A percentile compares a stretch with the other conserved stretches of the same genome.
Conservation (phyloP, 2,329 filamentous ascomycete species). For the Meredithiella fracta region DNA sequence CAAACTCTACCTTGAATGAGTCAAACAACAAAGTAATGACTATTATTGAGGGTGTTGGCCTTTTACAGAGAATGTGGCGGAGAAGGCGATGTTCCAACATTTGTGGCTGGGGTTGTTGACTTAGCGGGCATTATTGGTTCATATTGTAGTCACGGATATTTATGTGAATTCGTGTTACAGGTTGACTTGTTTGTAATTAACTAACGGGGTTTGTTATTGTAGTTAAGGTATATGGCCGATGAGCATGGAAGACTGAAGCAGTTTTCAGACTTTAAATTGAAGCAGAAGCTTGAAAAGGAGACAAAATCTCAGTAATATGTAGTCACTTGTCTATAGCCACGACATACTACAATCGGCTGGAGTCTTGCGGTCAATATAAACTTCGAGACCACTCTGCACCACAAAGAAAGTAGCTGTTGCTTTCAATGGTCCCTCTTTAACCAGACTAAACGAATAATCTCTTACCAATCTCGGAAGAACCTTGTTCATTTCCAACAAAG, state of each 20-base stretch:
- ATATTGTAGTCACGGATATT: background rate
- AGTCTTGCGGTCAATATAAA: constrained; percentile 27
- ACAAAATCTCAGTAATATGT: background rate
- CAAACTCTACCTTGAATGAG: too few species aligned
- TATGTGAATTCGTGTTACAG: background rate
- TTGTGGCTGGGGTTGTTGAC: constrained; percentile 1
- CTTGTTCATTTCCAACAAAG: constrained; percentile 42
- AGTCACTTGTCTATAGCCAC: background rate
- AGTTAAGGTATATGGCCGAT: background rate
- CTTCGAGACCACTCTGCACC: constrained; percentile 29
- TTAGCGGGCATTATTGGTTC: constrained; percentile 2
- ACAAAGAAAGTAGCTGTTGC: constrained; percentile 44
- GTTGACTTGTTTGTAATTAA: background rate
- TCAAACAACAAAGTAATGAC: too few species aligned
- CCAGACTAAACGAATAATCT: constrained; percentile 37
- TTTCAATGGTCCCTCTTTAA: constrained; percentile 31
- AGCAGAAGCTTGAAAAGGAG: background rate
- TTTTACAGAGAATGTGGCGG: background rate
- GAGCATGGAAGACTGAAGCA: background rate
- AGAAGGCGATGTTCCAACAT: background rate
- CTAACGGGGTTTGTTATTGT: background rate
- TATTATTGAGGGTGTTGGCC: too few species aligned
- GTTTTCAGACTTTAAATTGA: background rate
- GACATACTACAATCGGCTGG: background rate
- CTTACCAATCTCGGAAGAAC: constrained; percentile 36